These are phyloP conservation scores for Eremomyces bilateralis DNA, from an alignment of 495 filamentous ascomycete species.

Conservation along the genomic window DNA sequence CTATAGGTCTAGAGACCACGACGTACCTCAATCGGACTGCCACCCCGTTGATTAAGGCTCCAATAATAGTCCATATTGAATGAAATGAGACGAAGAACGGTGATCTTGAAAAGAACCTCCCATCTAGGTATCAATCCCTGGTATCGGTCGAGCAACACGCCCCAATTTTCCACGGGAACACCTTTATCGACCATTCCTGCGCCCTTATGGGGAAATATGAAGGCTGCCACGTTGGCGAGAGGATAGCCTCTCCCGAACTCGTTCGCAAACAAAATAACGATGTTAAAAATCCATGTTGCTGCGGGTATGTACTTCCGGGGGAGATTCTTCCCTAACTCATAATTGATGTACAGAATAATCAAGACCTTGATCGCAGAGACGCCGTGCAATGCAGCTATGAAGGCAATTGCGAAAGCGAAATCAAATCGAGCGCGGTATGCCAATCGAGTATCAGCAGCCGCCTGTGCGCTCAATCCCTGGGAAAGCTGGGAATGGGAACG, in stretches of 20 bases:
- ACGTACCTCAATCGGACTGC: conserved; percentile 68
- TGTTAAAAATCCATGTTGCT: conserved; percentile 88
- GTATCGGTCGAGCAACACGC: conserved; percentile 44
- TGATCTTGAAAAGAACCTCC: conserved; percentile 94
- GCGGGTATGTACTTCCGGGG: conserved; percentile 44
- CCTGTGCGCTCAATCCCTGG: conserved; percentile 17
- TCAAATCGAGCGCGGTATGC: conserved; percentile 71
- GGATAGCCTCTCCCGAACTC: conserved; percentile 64
- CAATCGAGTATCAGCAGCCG: conserved; percentile 40
- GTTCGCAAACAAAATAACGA: conserved; percentile 70
- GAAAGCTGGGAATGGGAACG: too few species aligned
- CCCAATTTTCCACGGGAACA: conserved; percentile 26
- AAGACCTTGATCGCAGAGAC: conserved; percentile 67
- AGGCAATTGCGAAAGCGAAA: conserved; percentile 57
- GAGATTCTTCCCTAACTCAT: conserved; percentile 45
- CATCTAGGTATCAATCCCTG: conserved; percentile 70
- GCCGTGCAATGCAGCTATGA: conserved; percentile 62
- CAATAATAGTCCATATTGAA: conserved; percentile 97
- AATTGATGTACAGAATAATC: conserved; percentile 61
- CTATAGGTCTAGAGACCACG: conserved; percentile 4
- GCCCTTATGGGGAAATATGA: conserved; percentile 28
- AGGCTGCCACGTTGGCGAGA: conserved; percentile 34
- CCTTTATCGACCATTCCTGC: conserved; percentile 15
- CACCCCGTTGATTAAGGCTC: conserved; percentile 44
- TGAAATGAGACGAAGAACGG: conserved; percentile 77